These are phyloP conservation scores for Salix brachista DNA, from an alignment of 345 rosid species.

Conservation along the genomic window DNA sequence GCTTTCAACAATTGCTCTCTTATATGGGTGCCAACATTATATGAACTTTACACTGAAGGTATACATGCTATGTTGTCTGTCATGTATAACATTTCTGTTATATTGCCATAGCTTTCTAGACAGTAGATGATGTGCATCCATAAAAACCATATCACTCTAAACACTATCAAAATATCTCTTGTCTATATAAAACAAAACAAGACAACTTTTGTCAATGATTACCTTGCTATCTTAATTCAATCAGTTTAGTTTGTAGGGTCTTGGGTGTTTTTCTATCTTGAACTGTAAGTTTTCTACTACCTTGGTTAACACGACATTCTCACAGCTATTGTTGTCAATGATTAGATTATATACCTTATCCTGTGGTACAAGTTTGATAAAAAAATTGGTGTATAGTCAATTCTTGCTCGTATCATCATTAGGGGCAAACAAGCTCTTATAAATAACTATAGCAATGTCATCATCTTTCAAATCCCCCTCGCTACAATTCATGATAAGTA, in stretches of 20 bases:
- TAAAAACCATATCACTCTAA: neutral
- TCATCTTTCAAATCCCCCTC: neutral
- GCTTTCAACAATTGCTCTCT: neutral
- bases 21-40: neutral
- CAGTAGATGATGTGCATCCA: neutral
- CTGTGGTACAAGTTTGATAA: neutral
- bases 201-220: neutral
- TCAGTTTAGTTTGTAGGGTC: neutral
- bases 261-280: neutral
- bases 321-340: neutral
- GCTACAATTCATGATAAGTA: neutral
- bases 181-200: no score
- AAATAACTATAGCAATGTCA: neutral
- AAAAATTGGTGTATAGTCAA: no score
- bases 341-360: no score
- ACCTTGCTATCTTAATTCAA: neutral
- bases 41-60: neutral
- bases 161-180: no score
- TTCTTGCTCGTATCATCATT: neutral
- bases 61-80: no score
- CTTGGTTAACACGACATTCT: neutral
- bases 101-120: neutral
- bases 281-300: neutral
- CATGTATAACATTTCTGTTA: no score
- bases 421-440: no score